Conservation (phyloP, 805 yeast species). For the Diddensiella caesifluorescens region DNA sequence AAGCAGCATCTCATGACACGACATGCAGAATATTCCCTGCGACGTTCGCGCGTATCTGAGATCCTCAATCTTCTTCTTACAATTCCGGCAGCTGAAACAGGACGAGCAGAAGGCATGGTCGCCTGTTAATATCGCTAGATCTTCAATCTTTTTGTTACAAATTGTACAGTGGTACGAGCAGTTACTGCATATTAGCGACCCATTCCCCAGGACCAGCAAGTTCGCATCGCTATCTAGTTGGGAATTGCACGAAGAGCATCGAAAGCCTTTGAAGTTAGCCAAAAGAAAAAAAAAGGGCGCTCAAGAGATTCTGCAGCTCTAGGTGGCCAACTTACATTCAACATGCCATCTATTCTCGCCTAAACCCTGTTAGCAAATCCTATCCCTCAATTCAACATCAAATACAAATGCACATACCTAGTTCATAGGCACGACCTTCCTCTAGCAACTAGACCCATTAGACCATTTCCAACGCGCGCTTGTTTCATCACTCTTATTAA, state of each 20-base stretch:
- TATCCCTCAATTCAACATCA: too few relatives aligned
- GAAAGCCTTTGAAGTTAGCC: constrained; percentile 41
- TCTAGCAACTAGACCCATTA: constrained; percentile 43
- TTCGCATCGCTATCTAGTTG: constrained; percentile 82
- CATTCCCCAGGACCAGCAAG: constrained; percentile 88
- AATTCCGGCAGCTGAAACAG: constrained; percentile 86
- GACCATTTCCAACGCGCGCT: too few relatives aligned
- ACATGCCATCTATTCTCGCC: constrained; percentile 97
- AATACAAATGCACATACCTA: constrained; percentile 36
- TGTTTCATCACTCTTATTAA: too few relatives aligned
- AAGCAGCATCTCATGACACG: constrained; percentile 78
- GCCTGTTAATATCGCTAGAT: constrained; percentile 89
- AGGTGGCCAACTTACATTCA: constrained; percentile 44
- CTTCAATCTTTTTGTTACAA: constrained; percentile 83
- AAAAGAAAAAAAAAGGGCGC: not conserved
- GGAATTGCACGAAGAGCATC: constrained; percentile 77
- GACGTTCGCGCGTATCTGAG: constrained; percentile 87
- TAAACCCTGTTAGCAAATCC: too few relatives aligned
- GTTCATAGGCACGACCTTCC: constrained; percentile 92
- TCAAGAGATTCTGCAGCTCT: not conserved
- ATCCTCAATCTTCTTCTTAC: constrained; percentile 81
- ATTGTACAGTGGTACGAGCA: constrained; percentile 88
- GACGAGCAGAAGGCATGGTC: constrained; percentile 90
- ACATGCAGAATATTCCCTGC: constrained; percentile 88
- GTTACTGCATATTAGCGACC: constrained; percentile 80